A percentile compares a stretch with the other conserved stretches of the same genome.
These are phyloP conservation scores for Tilletia horrida DNA, from an alignment of 1,284 basidiomycete species.

Conservation along the genomic window DNA sequence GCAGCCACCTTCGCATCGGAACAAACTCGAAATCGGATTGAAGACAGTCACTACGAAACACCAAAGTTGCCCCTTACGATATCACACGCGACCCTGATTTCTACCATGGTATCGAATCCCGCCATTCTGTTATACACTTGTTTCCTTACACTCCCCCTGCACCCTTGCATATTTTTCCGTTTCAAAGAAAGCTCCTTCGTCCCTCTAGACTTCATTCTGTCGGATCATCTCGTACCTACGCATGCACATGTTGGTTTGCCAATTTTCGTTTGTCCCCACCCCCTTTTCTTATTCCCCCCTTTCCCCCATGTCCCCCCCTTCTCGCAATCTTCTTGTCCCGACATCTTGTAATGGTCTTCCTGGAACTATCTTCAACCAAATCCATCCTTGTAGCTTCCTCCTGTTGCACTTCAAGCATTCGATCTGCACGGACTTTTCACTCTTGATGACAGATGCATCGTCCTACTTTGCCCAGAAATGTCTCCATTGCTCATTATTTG, in stretches of 20 bases:
- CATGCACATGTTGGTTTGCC: neutral
- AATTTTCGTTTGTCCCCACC: neutral
- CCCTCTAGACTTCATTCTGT: neutral
- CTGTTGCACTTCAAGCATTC: too few species aligned
- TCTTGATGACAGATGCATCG: too few species aligned
- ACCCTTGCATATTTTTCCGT: neutral
- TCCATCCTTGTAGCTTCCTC: too few species aligned
- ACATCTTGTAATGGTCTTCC: too few species aligned
- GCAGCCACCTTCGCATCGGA: conserved; percentile 10
- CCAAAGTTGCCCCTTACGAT: too few species aligned
- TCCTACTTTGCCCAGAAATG: neutral
- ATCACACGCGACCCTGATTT: too few species aligned
- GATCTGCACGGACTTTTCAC: too few species aligned
- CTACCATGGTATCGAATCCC: too few species aligned
- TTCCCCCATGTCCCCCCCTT: neutral
- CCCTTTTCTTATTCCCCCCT: neutral
- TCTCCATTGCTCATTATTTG: neutral
- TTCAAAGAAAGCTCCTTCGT: neutral
- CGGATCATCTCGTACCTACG: neutral
- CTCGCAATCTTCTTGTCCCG: too few species aligned
- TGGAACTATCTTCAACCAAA: too few species aligned
- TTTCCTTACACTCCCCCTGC: neutral
- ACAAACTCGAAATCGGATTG: neutral
- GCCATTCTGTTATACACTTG: too few species aligned
- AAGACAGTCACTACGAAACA: too few species aligned